Conservation (phyloP, 1,284 basidiomycete species). For the Trametes pubescens region DNA sequence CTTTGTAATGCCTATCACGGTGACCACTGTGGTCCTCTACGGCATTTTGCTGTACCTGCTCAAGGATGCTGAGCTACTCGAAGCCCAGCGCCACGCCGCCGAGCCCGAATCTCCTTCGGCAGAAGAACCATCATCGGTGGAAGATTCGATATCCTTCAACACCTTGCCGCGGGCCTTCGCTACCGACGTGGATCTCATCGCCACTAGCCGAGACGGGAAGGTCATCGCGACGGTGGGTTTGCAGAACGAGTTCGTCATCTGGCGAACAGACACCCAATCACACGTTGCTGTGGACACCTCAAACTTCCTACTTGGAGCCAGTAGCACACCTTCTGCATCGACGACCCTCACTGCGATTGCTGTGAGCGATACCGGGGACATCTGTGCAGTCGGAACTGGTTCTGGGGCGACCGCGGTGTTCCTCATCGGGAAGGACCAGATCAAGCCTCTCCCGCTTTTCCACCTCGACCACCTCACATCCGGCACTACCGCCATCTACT, state of each 20-base stretch:
- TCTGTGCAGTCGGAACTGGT: slow-evolving; percentile 72
- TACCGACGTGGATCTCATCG: slow-evolving; percentile 86
- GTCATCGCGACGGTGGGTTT: slow-evolving; percentile 77
- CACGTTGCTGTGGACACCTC: slow-evolving; percentile 61
- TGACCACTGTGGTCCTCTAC: slow-evolving; percentile 81
- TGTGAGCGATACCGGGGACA: slow-evolving; percentile 61
- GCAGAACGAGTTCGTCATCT: slow-evolving; percentile 80
- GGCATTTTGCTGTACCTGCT: slow-evolving; percentile 87
- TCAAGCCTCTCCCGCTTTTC: slow-evolving; percentile 54
- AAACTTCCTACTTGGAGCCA: slow-evolving; percentile 54
- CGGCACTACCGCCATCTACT: slow-evolving; percentile 59
- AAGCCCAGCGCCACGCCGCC: slow-evolving; percentile 77
- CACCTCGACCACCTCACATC: slow-evolving; percentile 54
- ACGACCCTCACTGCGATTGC: slow-evolving; percentile 66
- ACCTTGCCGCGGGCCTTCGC: slow-evolving; percentile 80
- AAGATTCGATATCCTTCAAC: slow-evolving; percentile 62
- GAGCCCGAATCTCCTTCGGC: slow-evolving; percentile 46
- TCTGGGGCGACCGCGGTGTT: slow-evolving; percentile 67
- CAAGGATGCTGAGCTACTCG: slow-evolving; percentile 91
- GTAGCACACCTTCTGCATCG: slow-evolving; percentile 55
- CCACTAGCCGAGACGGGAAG: slow-evolving; percentile 69
- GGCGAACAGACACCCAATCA: slow-evolving; percentile 56
- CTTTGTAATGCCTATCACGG: slow-evolving; percentile 85
- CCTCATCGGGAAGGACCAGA: slow-evolving; percentile 52
- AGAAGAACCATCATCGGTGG: slow-evolving; percentile 48